phyloP scores from a whole-genome alignment of 2,329 filamentous ascomycete genomes.

The Diaporthe citriasiana region DNA sequence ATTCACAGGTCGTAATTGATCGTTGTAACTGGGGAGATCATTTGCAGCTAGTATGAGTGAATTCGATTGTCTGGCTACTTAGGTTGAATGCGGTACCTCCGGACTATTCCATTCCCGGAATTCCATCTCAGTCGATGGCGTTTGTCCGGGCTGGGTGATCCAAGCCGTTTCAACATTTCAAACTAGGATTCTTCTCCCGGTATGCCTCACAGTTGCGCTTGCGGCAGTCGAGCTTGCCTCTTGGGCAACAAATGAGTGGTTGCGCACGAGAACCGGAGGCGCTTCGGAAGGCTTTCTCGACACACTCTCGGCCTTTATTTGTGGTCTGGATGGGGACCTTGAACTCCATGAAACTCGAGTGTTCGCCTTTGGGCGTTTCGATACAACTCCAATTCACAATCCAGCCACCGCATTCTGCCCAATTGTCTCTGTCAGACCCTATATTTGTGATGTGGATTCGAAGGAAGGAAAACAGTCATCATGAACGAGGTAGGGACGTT shows the following conservation, averaged over 20 bases:
- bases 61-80: no score
- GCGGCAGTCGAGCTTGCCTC: not conserved
- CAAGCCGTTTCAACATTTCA: not conserved
- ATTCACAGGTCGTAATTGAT: no score
- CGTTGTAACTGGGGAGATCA: no score
- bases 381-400: conserved; percentile 6
- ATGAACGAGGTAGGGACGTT: not conserved
- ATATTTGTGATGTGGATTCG: no score
- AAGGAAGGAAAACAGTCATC: not conserved
- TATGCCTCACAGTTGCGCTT: conserved; percentile 3
- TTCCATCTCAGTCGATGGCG: not conserved
- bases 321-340: not conserved
- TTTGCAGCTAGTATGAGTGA: no score
- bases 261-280: not conserved
- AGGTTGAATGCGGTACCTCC: not conserved
- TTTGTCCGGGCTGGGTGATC: not conserved
- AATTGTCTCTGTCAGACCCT: not conserved
- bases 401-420: not conserved
- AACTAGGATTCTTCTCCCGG: not conserved
- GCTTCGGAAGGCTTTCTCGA: not conserved
- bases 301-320: not conserved
- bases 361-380: not conserved
- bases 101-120: no score
- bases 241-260: not conserved
- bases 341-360: conserved; percentile 20